Percentiles rank a stretch among this genome's conserved stretches.
phyloP scores from a whole-genome alignment of 1,139 yeast genomes.

The Blastobotrys serpentis region DNA sequence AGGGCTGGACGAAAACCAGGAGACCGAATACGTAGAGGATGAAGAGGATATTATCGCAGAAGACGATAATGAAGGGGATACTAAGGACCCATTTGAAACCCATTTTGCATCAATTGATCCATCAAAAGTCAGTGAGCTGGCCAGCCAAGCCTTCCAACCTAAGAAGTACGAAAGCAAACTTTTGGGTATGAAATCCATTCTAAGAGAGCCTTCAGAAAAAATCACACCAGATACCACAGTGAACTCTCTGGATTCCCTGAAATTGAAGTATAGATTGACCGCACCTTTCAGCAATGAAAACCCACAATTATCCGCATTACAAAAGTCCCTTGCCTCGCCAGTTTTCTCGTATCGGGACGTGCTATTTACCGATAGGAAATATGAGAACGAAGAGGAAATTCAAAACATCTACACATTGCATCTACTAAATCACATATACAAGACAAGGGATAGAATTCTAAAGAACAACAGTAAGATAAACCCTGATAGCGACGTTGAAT shows the following conservation, averaged over 20 bases:
- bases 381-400: constrained; percentile 48
- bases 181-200: constrained; percentile 10
- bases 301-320: constrained; percentile 39
- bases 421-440: constrained; percentile 75
- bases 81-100: constrained; percentile 60
- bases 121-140: constrained; percentile 1
- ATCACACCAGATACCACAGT: background rate
- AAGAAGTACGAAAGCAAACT: background rate
- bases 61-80: constrained; percentile 44
- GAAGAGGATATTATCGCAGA: constrained; percentile 40
- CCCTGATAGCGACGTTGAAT: constrained; percentile 51
- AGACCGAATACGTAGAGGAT: constrained; percentile 31
- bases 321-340: constrained; percentile 52
- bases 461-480: constrained; percentile 67
- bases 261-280: constrained; percentile 34
- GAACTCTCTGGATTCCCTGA: constrained; percentile 15
- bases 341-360: constrained; percentile 75
- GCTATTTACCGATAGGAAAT: constrained; percentile 56
- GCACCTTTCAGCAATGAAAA: constrained; percentile 30
- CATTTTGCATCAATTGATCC: constrained; percentile 56
- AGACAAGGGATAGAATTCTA: constrained; percentile 78
- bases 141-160: background rate
- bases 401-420: constrained; percentile 69
- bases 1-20: constrained; percentile 33
- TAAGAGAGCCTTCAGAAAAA: constrained; percentile 5